These are phyloP conservation scores for Pichia norvegensis DNA, from an alignment of 1,139 yeast genomes.

Conservation along the genomic window DNA sequence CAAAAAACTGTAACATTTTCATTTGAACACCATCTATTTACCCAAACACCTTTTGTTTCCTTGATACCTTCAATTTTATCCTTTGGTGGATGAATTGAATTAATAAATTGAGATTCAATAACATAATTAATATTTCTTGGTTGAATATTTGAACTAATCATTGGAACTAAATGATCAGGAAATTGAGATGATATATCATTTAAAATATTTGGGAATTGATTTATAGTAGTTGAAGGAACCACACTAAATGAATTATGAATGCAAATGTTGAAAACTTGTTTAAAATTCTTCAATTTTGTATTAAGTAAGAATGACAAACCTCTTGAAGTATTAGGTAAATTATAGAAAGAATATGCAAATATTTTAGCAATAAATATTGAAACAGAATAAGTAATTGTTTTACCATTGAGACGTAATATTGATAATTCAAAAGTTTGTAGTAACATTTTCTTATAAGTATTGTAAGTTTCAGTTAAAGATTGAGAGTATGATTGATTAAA, in stretches of 20 bases:
- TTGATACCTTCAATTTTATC: slow-evolving; percentile 50
- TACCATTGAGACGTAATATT: slow-evolving; percentile 44
- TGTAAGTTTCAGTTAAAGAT: slow-evolving; percentile 7
- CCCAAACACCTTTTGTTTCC: slow-evolving; percentile 66
- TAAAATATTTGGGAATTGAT: slow-evolving; percentile 12
- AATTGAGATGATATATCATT: slow-evolving; percentile 23
- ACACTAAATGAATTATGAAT: slow-evolving; percentile 9
- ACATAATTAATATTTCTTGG: slow-evolving; percentile 21
- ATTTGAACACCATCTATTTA: slow-evolving; percentile 50
- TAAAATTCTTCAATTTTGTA: slow-evolving; percentile 38
- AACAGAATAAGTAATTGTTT: slow-evolving; percentile 49
- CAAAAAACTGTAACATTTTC: slow-evolving; percentile 49
- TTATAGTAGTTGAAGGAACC: slow-evolving; percentile 2
- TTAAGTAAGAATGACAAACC: slow-evolving; percentile 56
- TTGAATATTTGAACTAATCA: slow-evolving; percentile 31
- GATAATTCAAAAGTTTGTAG: slow-evolving; percentile 51
- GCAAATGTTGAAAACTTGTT: slow-evolving; percentile 18
- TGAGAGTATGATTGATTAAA: slow-evolving; percentile 1
- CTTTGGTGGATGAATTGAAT: slow-evolving; percentile 37
- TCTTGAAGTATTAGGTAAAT: slow-evolving; percentile 52
- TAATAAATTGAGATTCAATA: slow-evolving; percentile 25
- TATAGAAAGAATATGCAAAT: slow-evolving; percentile 59
- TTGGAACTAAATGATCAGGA: slow-evolving; percentile 34
- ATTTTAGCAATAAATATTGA: slow-evolving; percentile 78
- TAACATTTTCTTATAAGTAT: slow-evolving; percentile 33